These are phyloP conservation scores for Rhizopus sp. DNA, from an alignment of 371 early-diverging fungal genomes.

Conservation along the genomic window DNA sequence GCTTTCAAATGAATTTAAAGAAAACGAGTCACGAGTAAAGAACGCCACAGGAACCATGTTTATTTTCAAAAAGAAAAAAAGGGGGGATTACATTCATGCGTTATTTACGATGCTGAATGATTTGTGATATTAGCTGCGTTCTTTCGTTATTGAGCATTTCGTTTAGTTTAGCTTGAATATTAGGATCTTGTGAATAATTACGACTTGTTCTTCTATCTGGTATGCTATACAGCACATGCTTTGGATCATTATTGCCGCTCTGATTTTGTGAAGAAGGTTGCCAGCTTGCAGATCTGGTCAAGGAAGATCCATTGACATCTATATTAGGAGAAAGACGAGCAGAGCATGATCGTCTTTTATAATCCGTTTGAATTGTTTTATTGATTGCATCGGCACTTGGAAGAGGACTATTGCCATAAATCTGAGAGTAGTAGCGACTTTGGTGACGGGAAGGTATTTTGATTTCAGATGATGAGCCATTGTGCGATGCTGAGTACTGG, in stretches of 20 bases:
- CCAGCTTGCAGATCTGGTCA: slow-evolving; percentile 26
- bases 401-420: not conserved
- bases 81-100: not conserved
- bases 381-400: not conserved
- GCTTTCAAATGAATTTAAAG: not conserved
- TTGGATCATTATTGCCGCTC: not conserved
- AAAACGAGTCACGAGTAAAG: not conserved
- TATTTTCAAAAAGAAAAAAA: not conserved
- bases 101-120: not conserved
- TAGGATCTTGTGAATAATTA: slow-evolving; percentile 26
- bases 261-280: slow-evolving; percentile 13
- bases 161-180: slow-evolving; percentile 25
- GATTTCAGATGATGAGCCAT: not conserved
- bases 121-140: not conserved
- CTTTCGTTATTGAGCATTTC: slow-evolving; percentile 18
- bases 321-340: not conserved
- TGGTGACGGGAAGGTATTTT: slow-evolving; percentile 23
- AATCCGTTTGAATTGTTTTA: slow-evolving; percentile 1
- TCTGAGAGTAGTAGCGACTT: slow-evolving; percentile 21
- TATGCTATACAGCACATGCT: slow-evolving; percentile 10
- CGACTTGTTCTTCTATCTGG: slow-evolving; percentile 30
- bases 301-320: slow-evolving; percentile 5
- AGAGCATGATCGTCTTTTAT: slow-evolving; percentile 11
- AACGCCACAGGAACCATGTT: not conserved
- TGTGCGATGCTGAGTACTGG: not conserved